phyloP scores from a whole-genome alignment of 2,329 filamentous ascomycete species.

The Bipolaris cookei region DNA sequence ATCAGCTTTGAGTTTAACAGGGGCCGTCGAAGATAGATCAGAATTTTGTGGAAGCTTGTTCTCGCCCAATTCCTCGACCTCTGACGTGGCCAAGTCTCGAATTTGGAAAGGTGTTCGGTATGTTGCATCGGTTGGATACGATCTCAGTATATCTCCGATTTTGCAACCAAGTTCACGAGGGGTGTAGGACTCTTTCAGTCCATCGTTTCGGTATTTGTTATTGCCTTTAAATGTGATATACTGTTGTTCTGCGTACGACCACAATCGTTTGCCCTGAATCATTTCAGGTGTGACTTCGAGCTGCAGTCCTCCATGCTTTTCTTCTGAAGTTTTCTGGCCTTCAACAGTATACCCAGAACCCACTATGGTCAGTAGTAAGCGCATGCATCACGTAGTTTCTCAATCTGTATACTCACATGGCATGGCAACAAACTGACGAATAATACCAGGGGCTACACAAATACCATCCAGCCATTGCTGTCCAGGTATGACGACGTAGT shows the following conservation, averaged over 20 bases:
- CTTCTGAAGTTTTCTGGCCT: background rate
- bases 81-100: background rate
- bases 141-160: background rate
- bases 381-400: background rate
- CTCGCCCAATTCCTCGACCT: background rate
- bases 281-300: background rate
- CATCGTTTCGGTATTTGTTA: background rate
- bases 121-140: background rate
- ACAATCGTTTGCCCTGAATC: background rate
- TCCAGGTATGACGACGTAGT: background rate
- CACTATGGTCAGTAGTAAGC: background rate
- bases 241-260: background rate
- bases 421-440: slow-evolving; percentile 5
- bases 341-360: background rate
- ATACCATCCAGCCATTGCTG: slow-evolving; percentile 1
- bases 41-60: background rate
- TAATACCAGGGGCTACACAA: background rate
- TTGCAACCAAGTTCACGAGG: background rate
- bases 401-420: background rate
- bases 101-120: background rate
- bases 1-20: background rate
- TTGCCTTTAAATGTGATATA: background rate
- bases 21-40: background rate
- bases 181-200: background rate
- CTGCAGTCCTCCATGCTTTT: slow-evolving; percentile 1